Conservation (phyloP, 1,284 basidiomycete genomes). For the Cryptococcus wingfieldii region DNA sequence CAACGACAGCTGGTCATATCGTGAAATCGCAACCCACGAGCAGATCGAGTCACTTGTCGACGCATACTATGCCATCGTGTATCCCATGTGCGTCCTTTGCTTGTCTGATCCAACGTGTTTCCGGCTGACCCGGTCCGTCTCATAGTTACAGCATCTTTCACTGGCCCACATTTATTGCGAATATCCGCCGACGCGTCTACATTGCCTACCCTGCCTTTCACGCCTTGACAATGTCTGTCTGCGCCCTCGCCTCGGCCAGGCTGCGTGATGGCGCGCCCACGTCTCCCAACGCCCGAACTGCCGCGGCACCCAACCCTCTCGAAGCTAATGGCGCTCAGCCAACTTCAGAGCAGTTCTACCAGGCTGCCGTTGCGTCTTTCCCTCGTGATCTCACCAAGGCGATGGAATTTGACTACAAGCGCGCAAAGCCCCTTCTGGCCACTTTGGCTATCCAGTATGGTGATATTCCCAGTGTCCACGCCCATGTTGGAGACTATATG, state of each 20-base stretch:
- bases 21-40: slow-evolving; percentile 24
- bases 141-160: slow-evolving; percentile 41
- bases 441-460: slow-evolving; percentile 35
- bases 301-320: background rate
- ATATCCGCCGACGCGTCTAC: slow-evolving; percentile 28
- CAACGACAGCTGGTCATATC: slow-evolving; percentile 25
- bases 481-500: slow-evolving; percentile 36
- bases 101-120: background rate
- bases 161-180: slow-evolving; percentile 37
- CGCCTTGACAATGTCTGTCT: slow-evolving; percentile 36
- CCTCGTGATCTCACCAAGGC: slow-evolving; percentile 22
- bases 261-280: slow-evolving; percentile 36
- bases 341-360: slow-evolving; percentile 24
- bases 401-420: slow-evolving; percentile 25
- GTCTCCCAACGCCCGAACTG: background rate
- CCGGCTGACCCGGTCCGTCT: background rate
- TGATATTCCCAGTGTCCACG: slow-evolving; percentile 20
- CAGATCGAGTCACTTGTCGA: slow-evolving; percentile 30
- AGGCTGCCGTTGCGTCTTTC: slow-evolving; percentile 18
- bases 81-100: slow-evolving; percentile 27
- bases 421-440: slow-evolving; percentile 26
- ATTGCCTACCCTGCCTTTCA: slow-evolving; percentile 34
- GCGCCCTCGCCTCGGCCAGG: slow-evolving; percentile 39
- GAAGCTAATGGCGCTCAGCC: background rate
- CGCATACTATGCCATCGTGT: slow-evolving; percentile 31